Evolutionary conservation across 108 stramenopile species (phyloP).

Genomic region (Parmales sp.): DNA sequence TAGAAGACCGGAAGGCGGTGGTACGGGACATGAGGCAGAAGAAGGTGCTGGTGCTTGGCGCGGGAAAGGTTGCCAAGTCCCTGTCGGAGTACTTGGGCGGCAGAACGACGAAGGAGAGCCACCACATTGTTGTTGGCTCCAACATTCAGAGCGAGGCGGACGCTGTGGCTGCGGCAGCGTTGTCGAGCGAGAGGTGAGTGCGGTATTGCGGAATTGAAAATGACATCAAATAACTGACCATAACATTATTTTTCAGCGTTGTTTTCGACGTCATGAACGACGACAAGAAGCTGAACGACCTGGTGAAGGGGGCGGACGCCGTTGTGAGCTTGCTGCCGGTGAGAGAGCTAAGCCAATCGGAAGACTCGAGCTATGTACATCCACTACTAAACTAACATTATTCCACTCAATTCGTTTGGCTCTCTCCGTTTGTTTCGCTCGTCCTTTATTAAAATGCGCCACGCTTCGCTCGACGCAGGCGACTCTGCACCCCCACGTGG

Average conservation of each 20-base stretch:
- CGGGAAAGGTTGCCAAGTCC: slow-evolving; percentile 60
- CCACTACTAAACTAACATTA: too few species aligned
- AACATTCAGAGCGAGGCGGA: slow-evolving; percentile 47
- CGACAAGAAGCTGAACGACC: slow-evolving; percentile 25
- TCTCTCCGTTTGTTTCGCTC: too few species aligned
- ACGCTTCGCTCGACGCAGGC: too few species aligned
- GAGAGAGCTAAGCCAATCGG: too few species aligned
- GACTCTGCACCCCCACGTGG: slow-evolving; percentile 59
- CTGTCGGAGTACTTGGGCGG: slow-evolving; percentile 52
- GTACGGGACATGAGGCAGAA: slow-evolving; percentile 22
- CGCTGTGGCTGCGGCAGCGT: slow-evolving; percentile 31
- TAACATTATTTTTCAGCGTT: too few species aligned
- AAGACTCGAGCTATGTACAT: too few species aligned
- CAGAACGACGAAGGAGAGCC: too few species aligned
- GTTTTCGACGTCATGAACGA: slow-evolving; percentile 35
- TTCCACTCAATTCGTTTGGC: too few species aligned
- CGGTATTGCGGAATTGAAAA: too few species aligned
- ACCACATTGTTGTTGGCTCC: slow-evolving; percentile 47
- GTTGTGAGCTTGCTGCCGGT: slow-evolving; percentile 74
- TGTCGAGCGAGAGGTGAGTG: slow-evolving; percentile 29
- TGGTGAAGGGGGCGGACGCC: slow-evolving; percentile 50
- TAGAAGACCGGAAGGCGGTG: slow-evolving; percentile 15
- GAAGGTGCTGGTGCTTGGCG: slow-evolving; percentile 63
- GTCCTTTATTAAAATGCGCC: too few species aligned
- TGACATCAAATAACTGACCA: too few species aligned